Evolutionary conservation across 805 yeast species (phyloP).

Genomic region (Candida mattraensis): DNA sequence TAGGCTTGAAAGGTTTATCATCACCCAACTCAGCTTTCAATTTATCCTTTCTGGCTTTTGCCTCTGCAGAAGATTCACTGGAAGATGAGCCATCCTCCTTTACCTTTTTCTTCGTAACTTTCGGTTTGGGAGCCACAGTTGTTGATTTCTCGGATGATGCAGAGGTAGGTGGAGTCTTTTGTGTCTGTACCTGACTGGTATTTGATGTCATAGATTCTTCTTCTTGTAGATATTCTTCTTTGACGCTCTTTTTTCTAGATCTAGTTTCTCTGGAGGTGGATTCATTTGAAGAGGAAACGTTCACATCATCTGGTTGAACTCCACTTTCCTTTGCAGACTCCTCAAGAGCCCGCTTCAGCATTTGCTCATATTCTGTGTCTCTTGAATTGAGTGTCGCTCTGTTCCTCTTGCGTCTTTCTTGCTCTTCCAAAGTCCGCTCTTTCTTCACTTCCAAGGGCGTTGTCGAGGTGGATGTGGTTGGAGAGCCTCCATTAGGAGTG

Average conservation of each 20-base stretch:
- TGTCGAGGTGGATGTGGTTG: conserved; percentile 8
- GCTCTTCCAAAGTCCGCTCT: conserved; percentile 17
- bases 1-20: conserved; percentile 77
- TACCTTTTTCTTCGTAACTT: conserved; percentile 19
- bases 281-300: conserved; percentile 33
- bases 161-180: conserved; percentile 22
- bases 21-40: conserved; percentile 42
- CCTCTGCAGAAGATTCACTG: too few relatives aligned
- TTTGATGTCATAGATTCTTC: conserved; percentile 14
- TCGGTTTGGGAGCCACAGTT: conserved; percentile 19
- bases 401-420: conserved; percentile 26
- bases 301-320: conserved; percentile 36
- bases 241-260: conserved; percentile 23
- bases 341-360: conserved; percentile 47
- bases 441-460: conserved; percentile 15
- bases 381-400: conserved; percentile 26
- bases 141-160: conserved; percentile 18
- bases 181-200: conserved; percentile 13
- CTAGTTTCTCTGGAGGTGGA: conserved; percentile 28
- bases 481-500: conserved; percentile 9
- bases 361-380: conserved; percentile 36
- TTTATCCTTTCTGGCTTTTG: conserved; percentile 21
- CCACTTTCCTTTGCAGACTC: conserved; percentile 57
- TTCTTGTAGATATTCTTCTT: conserved; percentile 23
- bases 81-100: conserved; percentile 1